These are phyloP conservation scores for Lentinula detonsa DNA, from an alignment of 768 basidiomycete species.

Conservation along the genomic window DNA sequence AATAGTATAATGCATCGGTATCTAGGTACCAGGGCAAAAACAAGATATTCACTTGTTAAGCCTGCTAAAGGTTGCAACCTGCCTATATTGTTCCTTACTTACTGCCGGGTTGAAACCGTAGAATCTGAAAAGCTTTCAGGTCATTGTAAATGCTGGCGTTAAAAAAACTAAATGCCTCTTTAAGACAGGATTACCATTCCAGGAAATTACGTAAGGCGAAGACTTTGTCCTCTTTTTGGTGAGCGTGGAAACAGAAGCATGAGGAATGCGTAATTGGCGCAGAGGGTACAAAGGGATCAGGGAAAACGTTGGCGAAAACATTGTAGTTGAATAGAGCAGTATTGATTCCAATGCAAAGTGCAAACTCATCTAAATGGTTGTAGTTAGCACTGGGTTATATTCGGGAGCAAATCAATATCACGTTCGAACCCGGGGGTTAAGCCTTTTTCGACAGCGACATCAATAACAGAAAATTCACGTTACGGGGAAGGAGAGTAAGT, in stretches of 20 bases:
- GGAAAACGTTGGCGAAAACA: not conserved
- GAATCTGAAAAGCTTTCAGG: not conserved
- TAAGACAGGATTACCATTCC: not conserved
- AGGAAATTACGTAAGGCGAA: not conserved
- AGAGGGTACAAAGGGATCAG: not conserved
- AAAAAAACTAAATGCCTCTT: not conserved
- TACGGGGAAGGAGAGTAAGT: too few relatives aligned
- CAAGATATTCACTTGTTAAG: not conserved
- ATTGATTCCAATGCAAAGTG: not conserved
- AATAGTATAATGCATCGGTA: not conserved
- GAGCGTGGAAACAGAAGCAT: not conserved
- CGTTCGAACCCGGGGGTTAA: too few relatives aligned
- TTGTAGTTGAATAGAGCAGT: not conserved
- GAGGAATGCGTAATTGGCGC: too few relatives aligned
- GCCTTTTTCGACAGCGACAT: too few relatives aligned
- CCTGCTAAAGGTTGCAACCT: not conserved
- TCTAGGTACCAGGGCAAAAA: not conserved
- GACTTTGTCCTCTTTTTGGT: slow-evolving; percentile 1
- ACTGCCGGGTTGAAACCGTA: not conserved
- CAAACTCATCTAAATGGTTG: too few relatives aligned
- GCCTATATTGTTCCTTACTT: not conserved
- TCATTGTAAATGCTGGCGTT: not conserved
- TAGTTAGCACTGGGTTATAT: too few relatives aligned
- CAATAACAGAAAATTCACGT: too few relatives aligned
- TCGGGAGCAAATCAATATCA: too few relatives aligned